Evolutionary conservation across 163 green algal genomes (phyloP), one percentile per base, ranked within the genome.

Genomic region (Scenedesmus sp.): DNA sequence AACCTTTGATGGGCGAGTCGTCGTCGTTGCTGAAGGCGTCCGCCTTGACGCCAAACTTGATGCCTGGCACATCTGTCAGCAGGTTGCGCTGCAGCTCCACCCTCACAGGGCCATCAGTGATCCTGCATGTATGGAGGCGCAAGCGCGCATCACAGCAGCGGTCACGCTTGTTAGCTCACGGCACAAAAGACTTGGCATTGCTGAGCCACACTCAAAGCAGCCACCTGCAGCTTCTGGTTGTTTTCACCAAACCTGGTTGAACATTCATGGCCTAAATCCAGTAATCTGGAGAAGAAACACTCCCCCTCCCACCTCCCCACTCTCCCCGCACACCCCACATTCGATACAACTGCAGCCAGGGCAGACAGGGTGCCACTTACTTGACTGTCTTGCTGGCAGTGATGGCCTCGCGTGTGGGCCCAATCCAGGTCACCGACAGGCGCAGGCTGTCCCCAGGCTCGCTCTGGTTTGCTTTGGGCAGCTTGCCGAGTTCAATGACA

Each of bases 371-470:
- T 9, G 7, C 9, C 52, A 85, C 93, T 92, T 70, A 95, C 93
- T 67, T 88, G 62, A 96, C 66, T 4, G 6, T 92, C 15, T 62
- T 82, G 5, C 66, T 90, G 9, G 54, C 56, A n/a, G 85, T 90
- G 18, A 96, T 90, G 20, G 89, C 73, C 90, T 96, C 94, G 7
- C 94, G 84, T 26, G 94, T 95, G 57, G 94, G 94, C 2, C 94
- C 94, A 12, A 96, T 92, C 94, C 94, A 96, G 20, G 92, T 91
- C 1, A 90, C 94, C 12, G 66, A 67, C 9, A 96, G 55, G 0
- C 1, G 59, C 52, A 96, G 56, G 3, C 59, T 91, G 87, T 92
- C 89, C 73, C 93, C 92, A 55, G 83, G 16, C n/a, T 82, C 13
- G 66, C 66, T 93, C 1, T 26, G 26, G 77, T 94, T 93, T 15